Evolutionary conservation across 192 early-diverging fungal genomes (phyloP), one percentile per base, ranked within the genome.

Genomic region (Gigaspora rosea): DNA sequence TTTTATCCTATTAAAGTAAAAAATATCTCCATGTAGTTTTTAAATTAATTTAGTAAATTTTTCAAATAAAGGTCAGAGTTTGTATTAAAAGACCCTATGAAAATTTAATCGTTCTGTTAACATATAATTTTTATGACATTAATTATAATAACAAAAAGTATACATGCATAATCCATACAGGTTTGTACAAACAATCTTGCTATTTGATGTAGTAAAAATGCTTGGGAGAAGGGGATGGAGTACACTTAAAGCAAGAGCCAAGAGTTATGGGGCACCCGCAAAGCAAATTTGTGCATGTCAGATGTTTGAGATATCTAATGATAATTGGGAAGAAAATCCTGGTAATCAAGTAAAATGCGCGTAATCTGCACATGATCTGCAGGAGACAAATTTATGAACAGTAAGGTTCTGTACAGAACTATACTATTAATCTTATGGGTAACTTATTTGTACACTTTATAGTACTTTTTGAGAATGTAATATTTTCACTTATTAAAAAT

Each of bases 21-120:
- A 54, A 54, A 16, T n/a, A 54, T 54, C 2, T 54, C 1, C 8
- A 54, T 54, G 8, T 54, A 54, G 52, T 8, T 54, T 54, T 54
- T 65, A 16, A 65, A 65, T 16, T 65, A 41, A 41, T 41, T 41
- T 41, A 71, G 33, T 32, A 69, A 69, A 10, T 69, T 59, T 46
- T 61, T 20, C 35, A 73, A 73, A 73, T 73, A 73, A 73, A 73
- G 71, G 4, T 73, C 36, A 73, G 56, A 47, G 20, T 73, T 58
- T 35, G 36, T 58, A 54, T 73, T 49, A 73, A 4, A 73, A 73
- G 54, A 46, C 52, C 71, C 0, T 36, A 36, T 48, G 54, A 72
- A 72, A 58, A 46, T 35, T 58, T 41, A 58, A 72, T 72, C 33
- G 32, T 9, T 20, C 51, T 20, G 10, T 6, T 72, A 57, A 1